phyloP scores from a whole-genome alignment of 331 rosid genomes.

The Pyracantha coccinea region DNA sequence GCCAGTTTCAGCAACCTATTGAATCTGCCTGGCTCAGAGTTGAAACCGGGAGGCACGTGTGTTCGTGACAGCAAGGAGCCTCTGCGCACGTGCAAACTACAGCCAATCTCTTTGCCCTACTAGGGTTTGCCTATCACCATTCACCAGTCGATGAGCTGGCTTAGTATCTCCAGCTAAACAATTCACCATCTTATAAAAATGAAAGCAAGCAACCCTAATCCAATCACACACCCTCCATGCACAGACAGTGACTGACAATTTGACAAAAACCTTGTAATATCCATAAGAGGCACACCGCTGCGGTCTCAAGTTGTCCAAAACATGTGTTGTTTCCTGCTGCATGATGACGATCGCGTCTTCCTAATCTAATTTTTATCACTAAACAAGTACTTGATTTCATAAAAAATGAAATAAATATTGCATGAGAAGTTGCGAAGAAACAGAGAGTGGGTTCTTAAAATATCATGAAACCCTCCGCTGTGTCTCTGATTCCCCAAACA shows the following conservation, averaged over 20 bases:
- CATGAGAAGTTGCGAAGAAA: not conserved
- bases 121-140: constrained; percentile 1
- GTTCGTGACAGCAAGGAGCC: not conserved
- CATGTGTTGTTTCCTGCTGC: constrained; percentile 12
- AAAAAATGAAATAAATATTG: not conserved
- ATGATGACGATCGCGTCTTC: not conserved
- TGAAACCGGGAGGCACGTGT: not conserved
- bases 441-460: constrained; percentile 16
- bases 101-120: not conserved
- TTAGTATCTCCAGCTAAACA: not conserved
- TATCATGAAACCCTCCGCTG: constrained; percentile 1
- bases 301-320: constrained; percentile 2
- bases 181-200: not conserved
- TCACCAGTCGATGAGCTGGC: constrained; percentile 28
- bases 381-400: not conserved
- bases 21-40: not conserved
- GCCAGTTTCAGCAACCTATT: too few relatives aligned
- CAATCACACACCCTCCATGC: constrained; percentile 18
- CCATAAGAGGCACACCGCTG: constrained; percentile 12
- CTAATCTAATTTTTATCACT: not conserved
- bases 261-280: constrained; percentile 1
- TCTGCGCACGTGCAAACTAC: constrained; percentile 20
- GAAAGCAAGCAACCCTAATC: not conserved
- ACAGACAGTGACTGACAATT: constrained; percentile 19
- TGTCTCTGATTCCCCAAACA: constrained; percentile 37